These are phyloP conservation scores for Bolboschoenus planiculmis DNA, from an alignment of 176 grass and related monocot species.

Conservation along the genomic window DNA sequence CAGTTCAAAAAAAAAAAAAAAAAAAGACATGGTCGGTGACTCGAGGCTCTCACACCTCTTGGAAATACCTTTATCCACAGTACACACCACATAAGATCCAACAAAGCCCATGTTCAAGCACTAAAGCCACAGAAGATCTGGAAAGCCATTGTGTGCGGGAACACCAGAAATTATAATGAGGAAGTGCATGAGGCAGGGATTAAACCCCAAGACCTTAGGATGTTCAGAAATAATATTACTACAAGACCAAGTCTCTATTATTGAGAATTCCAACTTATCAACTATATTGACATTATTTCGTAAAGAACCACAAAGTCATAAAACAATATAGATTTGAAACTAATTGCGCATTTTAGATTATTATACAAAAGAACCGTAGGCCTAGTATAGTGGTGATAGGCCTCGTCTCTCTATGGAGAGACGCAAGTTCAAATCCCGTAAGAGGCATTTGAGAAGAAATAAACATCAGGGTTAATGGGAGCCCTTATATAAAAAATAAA, in stretches of 20 bases:
- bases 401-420: too few relatives aligned
- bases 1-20: not conserved
- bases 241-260: not conserved
- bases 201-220: not conserved
- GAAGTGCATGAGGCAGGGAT: not conserved
- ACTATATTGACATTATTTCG: not conserved
- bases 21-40: not conserved
- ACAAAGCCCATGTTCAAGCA: not conserved
- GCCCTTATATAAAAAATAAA: too few relatives aligned
- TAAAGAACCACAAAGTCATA: not conserved
- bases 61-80: not conserved
- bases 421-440: too few relatives aligned
- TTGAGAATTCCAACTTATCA: not conserved
- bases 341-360: not conserved
- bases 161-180: not conserved
- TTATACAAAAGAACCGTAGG: too few relatives aligned
- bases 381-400: too few relatives aligned
- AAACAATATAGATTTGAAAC: not conserved
- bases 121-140: not conserved
- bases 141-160: not conserved
- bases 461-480: too few relatives aligned
- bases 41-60: not conserved
- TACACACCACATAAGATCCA: not conserved
- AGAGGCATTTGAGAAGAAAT: too few relatives aligned
- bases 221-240: not conserved